Conservation (phyloP, 371 early-diverging fungal species). For the Vairimorpha apis region DNA sequence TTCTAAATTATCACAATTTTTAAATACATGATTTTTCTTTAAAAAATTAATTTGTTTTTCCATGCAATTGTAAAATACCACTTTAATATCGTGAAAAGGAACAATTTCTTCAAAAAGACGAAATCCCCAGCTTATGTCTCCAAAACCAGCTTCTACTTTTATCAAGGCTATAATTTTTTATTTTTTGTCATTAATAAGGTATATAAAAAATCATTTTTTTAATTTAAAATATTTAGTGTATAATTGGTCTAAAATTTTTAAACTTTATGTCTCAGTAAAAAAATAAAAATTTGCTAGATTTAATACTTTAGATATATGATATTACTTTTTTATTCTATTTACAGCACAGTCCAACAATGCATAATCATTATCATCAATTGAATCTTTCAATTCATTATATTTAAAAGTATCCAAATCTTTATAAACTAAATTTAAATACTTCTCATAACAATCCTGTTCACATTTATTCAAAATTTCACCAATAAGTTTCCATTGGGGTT, state of each 20-base stretch:
- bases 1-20: no score
- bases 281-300: no score
- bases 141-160: neutral
- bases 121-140: neutral
- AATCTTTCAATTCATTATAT: constrained; percentile 18
- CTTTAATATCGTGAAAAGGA: neutral
- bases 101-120: neutral
- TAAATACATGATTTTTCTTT: neutral
- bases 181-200: no score
- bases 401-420: constrained; percentile 19
- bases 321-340: neutral
- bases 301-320: neutral
- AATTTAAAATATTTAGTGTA: no score
- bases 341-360: neutral
- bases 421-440: constrained; percentile 16
- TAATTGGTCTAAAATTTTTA: no score
- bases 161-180: neutral
- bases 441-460: constrained; percentile 36
- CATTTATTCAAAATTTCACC: constrained; percentile 19
- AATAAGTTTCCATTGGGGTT: constrained; percentile 34
- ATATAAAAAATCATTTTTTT: no score
- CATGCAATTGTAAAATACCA: neutral
- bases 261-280: no score
- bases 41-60: neutral
- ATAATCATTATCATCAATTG: neutral